These are phyloP conservation scores for Scortechinia acanthostroma DNA, from an alignment of 2,329 filamentous ascomycete species.

Conservation along the genomic window DNA sequence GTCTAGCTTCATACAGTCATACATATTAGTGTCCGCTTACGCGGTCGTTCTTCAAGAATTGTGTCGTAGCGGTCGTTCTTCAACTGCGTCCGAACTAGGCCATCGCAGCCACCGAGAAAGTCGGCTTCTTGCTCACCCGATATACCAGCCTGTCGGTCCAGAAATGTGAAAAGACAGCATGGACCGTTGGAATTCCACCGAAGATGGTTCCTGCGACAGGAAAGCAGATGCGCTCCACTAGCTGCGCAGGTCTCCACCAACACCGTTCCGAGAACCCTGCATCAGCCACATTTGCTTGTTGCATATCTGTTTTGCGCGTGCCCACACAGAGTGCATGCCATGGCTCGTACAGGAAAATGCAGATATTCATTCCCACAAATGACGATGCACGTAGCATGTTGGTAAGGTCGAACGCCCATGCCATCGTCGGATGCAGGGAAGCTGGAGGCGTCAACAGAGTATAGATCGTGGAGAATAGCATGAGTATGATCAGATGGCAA, in stretches of 20 bases:
- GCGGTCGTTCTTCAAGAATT: too few species aligned
- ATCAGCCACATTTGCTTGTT: not conserved
- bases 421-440: slow-evolving; percentile 17
- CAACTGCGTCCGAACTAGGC: too few species aligned
- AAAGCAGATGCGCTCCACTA: slow-evolving; percentile 17
- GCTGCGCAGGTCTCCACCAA: slow-evolving; percentile 11
- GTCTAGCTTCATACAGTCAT: too few species aligned
- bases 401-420: slow-evolving; percentile 24
- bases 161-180: slow-evolving; percentile 33
- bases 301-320: slow-evolving; percentile 16
- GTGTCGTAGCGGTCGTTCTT: too few species aligned
- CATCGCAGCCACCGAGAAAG: not conserved
- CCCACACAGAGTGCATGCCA: slow-evolving; percentile 32
- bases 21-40: too few species aligned
- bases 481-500: slow-evolving; percentile 26
- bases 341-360: slow-evolving; percentile 23
- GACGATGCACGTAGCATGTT: slow-evolving; percentile 23
- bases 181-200: slow-evolving; percentile 31
- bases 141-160: slow-evolving; percentile 35
- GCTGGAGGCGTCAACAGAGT: slow-evolving; percentile 14
- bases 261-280: slow-evolving; percentile 24
- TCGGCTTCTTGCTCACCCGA: slow-evolving; percentile 33
- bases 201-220: slow-evolving; percentile 31
- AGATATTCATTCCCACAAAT: slow-evolving; percentile 30
- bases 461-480: slow-evolving; percentile 28